Conservation (phyloP, 495 filamentous ascomycete genomes). For the Clohesyomyces aquaticus region DNA sequence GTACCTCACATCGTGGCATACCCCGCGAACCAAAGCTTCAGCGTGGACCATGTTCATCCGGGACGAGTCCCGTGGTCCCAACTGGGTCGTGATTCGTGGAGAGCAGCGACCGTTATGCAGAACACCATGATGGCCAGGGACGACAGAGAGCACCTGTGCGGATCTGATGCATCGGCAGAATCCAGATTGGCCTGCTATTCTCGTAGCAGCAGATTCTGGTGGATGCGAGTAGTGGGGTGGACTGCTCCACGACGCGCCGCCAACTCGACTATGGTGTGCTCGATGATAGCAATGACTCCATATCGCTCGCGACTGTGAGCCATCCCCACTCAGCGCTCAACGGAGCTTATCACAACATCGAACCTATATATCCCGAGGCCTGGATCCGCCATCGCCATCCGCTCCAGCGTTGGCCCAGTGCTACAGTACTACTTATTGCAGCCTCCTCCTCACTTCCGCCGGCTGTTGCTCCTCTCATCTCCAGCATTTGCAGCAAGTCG, state of each 20-base stretch:
- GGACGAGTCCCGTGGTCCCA: constrained; percentile 24
- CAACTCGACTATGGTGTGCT: constrained; percentile 38
- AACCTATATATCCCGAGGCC: not conserved
- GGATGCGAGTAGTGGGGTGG: constrained; percentile 24
- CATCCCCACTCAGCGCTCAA: constrained; percentile 19
- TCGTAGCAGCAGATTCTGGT: not conserved
- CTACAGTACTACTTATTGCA: constrained; percentile 7
- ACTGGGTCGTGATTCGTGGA: constrained; percentile 24
- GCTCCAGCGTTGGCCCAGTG: not conserved
- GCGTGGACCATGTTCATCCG: constrained; percentile 28
- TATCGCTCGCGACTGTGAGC: constrained; percentile 33
- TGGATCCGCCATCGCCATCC: not conserved
- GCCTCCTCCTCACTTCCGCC: not conserved
- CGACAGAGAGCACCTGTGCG: not conserved
- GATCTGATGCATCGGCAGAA: constrained; percentile 28
- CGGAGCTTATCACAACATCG: not conserved
- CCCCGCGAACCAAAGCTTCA: constrained; percentile 20
- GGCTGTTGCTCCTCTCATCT: constrained; percentile 6
- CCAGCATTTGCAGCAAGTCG: not conserved
- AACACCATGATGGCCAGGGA: constrained; percentile 37
- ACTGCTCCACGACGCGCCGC: not conserved
- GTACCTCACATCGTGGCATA: constrained; percentile 17
- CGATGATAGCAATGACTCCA: constrained; percentile 37
- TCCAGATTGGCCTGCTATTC: constrained; percentile 19
- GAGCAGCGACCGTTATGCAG: constrained; percentile 13